Conservation (phyloP, 164 flowering plant species). For the Tetracentron sinense region DNA sequence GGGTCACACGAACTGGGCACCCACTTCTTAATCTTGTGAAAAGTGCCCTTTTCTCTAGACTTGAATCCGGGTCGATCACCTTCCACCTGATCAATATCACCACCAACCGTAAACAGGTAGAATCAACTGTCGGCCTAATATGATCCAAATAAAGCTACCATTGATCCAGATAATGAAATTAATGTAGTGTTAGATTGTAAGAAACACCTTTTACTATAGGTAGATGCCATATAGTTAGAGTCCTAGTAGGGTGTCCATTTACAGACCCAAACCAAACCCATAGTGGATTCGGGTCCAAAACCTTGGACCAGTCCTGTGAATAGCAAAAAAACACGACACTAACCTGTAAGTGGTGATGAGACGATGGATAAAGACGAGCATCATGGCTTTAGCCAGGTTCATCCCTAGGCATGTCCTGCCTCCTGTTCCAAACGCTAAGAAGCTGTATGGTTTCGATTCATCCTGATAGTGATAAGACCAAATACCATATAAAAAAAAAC, state of each 20-base stretch:
- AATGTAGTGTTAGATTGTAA: too few species aligned
- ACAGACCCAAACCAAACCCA: too few species aligned
- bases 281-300: too few species aligned
- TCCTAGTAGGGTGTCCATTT: too few species aligned
- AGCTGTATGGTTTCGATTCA: slow-evolving; percentile 45
- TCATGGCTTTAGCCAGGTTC: slow-evolving; percentile 41
- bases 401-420: slow-evolving; percentile 51
- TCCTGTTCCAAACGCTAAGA: slow-evolving; percentile 54
- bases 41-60: slow-evolving; percentile 38
- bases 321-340: background rate
- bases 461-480: slow-evolving; percentile 18
- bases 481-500: too few species aligned
- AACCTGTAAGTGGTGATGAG: slow-evolving; percentile 48
- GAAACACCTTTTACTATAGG: too few species aligned
- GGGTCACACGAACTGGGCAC: slow-evolving; percentile 35
- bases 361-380: slow-evolving; percentile 51
- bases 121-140: too few species aligned
- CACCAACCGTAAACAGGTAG: too few species aligned
- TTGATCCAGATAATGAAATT: too few species aligned
- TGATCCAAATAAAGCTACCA: too few species aligned
- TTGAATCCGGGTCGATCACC: slow-evolving; percentile 41
- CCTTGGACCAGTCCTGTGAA: too few species aligned
- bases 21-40: slow-evolving; percentile 44
- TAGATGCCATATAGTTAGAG: too few species aligned
- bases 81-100: slow-evolving; percentile 36